Evolutionary conservation across 208 protist genomes (phyloP), one percentile per base, ranked within the genome.

Genomic region (Porcisia deanei): DNA sequence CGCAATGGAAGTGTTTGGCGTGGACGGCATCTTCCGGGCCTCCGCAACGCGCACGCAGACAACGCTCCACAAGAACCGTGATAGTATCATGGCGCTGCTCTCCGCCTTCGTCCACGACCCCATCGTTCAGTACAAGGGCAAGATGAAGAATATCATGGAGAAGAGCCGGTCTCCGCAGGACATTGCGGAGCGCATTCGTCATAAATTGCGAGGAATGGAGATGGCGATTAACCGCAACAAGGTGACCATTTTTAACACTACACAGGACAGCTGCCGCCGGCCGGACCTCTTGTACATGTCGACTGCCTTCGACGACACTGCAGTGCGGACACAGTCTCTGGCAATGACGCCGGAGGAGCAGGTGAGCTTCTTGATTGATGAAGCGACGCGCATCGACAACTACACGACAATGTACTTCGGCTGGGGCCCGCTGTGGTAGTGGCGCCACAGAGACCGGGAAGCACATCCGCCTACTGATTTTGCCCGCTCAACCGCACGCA

Each of bases 101-200:
- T 99, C 99, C 73, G 99, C 99, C 30, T 99, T 99, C 83, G 98
- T 99, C 45, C 97, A 99, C 90, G 99, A 99, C 89, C 99, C 99
- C 20, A 96, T 99, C 30, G 99, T 99, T 77, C 92, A 95, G 85
- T 92, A 95, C 83, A 96, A 96, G 73, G 91, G 91, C n/a, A 96
- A 99, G 98, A 99, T 93, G 99, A 99, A 99, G 86, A 99, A 85
- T 87, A 99, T 85, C 82, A 98, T 93, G 88, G 87, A 95, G 85
- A 94, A 91, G 88, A 89, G 89, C 61, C 91, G 91, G 63, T 92
- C 85, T 1, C 91, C 91, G 69, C 94, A 96, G 80, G 88, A 95
- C 70, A 95, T 99, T 41, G 98, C 99, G 22, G 91, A 98, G 65
- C 95, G 99, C 61, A 99, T 99, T 60, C 88, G 96, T 61, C 93